phyloP scores from a whole-genome alignment of 1,139 yeast species.

The Kluyveromyces sp. region DNA sequence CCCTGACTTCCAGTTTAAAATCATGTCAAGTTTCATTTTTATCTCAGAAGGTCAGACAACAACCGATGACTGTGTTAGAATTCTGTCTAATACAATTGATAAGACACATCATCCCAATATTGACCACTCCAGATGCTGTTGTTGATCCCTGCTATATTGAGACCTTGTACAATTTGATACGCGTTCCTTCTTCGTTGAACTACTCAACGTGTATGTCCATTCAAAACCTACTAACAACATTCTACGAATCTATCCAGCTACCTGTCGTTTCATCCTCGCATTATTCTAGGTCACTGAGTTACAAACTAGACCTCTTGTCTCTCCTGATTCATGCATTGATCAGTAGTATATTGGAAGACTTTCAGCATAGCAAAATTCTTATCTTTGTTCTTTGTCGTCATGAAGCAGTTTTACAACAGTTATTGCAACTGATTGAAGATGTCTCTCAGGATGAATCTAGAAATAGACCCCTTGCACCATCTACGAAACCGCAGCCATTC shows the following conservation, averaged over 20 bases:
- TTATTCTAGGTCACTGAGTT: slow-evolving; percentile 24
- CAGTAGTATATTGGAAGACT: slow-evolving; percentile 43
- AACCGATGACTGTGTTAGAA: slow-evolving; percentile 5
- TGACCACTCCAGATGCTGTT: slow-evolving; percentile 2
- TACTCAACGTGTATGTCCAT: slow-evolving; percentile 6
- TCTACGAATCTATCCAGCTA: slow-evolving; percentile 4
- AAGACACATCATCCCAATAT: slow-evolving; percentile 3
- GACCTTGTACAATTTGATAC: slow-evolving; percentile 4
- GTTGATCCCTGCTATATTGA: slow-evolving; percentile 6
- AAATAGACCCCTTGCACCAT: slow-evolving; percentile 9
- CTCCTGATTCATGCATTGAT: slow-evolving; percentile 48
- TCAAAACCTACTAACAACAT: slow-evolving; percentile 4
- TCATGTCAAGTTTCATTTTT: slow-evolving; percentile 4
- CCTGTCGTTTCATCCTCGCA: background rate
- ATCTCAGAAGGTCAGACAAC: slow-evolving; percentile 4
- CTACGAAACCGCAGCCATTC: background rate
- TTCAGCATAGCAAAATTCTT: slow-evolving; percentile 48
- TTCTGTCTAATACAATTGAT: slow-evolving; percentile 5
- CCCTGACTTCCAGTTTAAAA: slow-evolving; percentile 2
- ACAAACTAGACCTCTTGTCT: slow-evolving; percentile 54
- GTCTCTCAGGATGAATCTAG: slow-evolving; percentile 19
- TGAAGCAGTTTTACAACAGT: slow-evolving; percentile 27
- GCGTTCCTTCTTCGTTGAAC: slow-evolving; percentile 6
- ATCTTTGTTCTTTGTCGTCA: slow-evolving; percentile 48
- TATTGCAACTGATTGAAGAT: slow-evolving; percentile 24